Percentiles rank a stretch among this genome's conserved stretches.
Evolutionary conservation across 2,329 filamentous ascomycete genomes (phyloP).

Genomic region (Sphaerostilbella broomeana): DNA sequence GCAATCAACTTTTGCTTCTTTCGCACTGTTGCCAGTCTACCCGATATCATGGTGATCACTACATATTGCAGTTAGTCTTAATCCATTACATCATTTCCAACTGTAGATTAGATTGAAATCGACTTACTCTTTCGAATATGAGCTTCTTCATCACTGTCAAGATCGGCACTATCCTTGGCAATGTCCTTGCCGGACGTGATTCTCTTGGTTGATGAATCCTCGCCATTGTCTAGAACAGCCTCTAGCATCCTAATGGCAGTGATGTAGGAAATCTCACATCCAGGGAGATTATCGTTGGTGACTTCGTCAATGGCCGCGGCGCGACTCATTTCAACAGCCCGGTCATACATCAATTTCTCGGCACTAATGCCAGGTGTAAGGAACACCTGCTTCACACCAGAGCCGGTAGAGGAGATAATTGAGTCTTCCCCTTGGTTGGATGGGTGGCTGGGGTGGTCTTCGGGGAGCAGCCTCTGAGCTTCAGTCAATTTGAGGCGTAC

Average conservation of each 20-base stretch:
- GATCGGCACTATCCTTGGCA: constrained; percentile 38
- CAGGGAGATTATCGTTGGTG: constrained; percentile 76
- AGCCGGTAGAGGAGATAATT: constrained; percentile 49
- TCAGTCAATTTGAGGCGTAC: constrained; percentile 84
- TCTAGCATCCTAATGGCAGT: constrained; percentile 94
- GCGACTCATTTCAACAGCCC: constrained; percentile 93
- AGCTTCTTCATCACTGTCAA: constrained; percentile 64
- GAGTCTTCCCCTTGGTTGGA: constrained; percentile 62
- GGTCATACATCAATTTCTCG: constrained; percentile 96
- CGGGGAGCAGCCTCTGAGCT: constrained; percentile 74
- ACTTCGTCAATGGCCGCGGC: constrained; percentile 93
- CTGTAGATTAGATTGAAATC: no score
- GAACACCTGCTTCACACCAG: constrained; percentile 69
- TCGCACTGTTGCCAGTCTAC: constrained; percentile 48
- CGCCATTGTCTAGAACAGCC: constrained; percentile 83
- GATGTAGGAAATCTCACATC: constrained; percentile 87
- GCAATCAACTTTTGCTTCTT: constrained; percentile 58
- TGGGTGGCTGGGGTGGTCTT: constrained; percentile 80
- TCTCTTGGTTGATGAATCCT: constrained; percentile 37
- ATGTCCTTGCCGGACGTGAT: constrained; percentile 34
- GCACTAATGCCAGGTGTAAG: constrained; percentile 86
- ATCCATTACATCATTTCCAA: no score
- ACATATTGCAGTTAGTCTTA: no score
- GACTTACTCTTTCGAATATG: constrained; percentile 65
- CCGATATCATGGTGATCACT: constrained; percentile 59